Evolutionary conservation across 768 basidiomycete species (phyloP), one percentile per base, ranked within the genome.

Genomic region (Russula sp.): DNA sequence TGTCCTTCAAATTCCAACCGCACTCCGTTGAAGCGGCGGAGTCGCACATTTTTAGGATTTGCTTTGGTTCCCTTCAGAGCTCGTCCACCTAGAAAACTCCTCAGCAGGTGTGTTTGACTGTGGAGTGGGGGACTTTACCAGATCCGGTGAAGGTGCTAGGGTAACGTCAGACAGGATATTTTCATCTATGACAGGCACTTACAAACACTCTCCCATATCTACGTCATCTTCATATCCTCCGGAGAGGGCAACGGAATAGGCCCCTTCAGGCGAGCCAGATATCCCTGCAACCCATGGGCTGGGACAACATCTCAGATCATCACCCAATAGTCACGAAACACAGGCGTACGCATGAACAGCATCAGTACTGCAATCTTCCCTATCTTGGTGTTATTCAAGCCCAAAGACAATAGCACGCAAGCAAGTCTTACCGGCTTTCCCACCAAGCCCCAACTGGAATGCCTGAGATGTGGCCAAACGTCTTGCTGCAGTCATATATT

Each of bases 211-310:
- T 58, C 91, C 91, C 16, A 84, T 72, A 65, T 94, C 91, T 18
- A 93, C 81, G 67, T 93, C 91, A 59, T 93, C 91, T 37, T 89
- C 87, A 61, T 94, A 94, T 2, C 91, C 94, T 11, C 94, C 94
- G 45, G 90, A 93, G 3, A 96, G 81, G 2, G 89, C 93, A 14
- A 97, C 82, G 48, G 90, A 93, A 67, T 88, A 90, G 2, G 91
- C 89, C 2, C 94, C 94, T 6, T 86, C 64, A 0, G 75, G 75
- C 3, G 86, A 79, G 35, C 81, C 82, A 9, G 85, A 78, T 49
- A 97, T 95, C 0, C 94, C 94, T 40, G 83, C 88, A 6, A 96
- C 93, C 78, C 82, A 85, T 0, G 93, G 92, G 2, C 90, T 94
- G 66, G 0, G 52, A 14, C 44, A 31, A 39, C 58, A 55, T 18